Evolutionary conservation across 305 asterid species (phyloP).

Genomic region (Petunia hybrid): DNA sequence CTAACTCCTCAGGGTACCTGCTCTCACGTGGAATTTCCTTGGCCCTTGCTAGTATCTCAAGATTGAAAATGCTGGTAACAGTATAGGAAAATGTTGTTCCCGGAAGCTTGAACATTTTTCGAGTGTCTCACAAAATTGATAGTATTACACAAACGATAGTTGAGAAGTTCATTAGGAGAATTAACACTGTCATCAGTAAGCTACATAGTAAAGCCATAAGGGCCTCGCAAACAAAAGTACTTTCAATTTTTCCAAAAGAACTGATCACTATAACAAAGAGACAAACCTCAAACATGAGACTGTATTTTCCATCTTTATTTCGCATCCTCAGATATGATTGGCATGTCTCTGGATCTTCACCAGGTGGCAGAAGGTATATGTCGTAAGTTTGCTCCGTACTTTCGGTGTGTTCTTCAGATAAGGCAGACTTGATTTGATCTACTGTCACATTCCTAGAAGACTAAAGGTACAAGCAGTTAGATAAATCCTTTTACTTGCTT

Average conservation of each 20-base stretch:
- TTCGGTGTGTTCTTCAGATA: slow-evolving; percentile 75
- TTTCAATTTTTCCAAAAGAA: background rate
- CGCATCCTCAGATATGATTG: slow-evolving; percentile 99
- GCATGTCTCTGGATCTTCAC: slow-evolving; percentile 99
- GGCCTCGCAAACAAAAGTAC: slow-evolving; percentile 21
- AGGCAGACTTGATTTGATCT: slow-evolving; percentile 75
- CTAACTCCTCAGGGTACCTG: too few relatives aligned
- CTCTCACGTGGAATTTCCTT: slow-evolving; percentile 11
- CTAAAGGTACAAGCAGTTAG: slow-evolving; percentile 51
- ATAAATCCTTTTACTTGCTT: slow-evolving; percentile 18
- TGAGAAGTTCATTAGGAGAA: background rate
- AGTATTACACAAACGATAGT: background rate
- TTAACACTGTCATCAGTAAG: slow-evolving; percentile 7
- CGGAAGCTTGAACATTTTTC: background rate
- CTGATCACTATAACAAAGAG: slow-evolving; percentile 27
- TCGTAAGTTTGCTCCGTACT: slow-evolving; percentile 85
- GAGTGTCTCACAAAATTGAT: slow-evolving; percentile 7
- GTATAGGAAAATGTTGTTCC: background rate
- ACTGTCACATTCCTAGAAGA: slow-evolving; percentile 62
- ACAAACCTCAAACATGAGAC: slow-evolving; percentile 99
- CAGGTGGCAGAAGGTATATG: slow-evolving; percentile 98
- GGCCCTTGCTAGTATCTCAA: background rate
- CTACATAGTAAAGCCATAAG: background rate
- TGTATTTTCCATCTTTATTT: slow-evolving; percentile 96
- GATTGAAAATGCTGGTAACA: background rate